Evolutionary conservation across 129 eudicot species (phyloP).

Genomic region (Lactuca saligna): DNA sequence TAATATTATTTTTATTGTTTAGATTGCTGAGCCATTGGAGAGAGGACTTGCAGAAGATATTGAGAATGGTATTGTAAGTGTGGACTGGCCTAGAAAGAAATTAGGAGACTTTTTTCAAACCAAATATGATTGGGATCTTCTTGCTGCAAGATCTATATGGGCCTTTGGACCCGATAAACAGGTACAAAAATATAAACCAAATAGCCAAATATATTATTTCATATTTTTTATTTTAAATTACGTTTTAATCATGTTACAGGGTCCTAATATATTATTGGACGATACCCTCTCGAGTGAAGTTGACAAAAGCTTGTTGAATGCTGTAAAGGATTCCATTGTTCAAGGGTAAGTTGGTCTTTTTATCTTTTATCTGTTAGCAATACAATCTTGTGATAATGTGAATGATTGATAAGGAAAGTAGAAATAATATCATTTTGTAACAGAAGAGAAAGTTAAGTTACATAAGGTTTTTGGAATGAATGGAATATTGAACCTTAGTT

Average conservation of each 20-base stretch:
- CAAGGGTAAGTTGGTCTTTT: constrained; percentile 65
- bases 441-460: too few species aligned
- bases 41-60: constrained; percentile 99
- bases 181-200: constrained; percentile 35
- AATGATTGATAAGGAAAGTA: neutral
- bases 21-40: constrained; percentile 99
- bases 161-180: constrained; percentile 99
- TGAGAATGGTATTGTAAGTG: constrained; percentile 89
- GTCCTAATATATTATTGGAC: constrained; percentile 89
- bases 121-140: constrained; percentile 98
- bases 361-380: neutral
- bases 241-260: constrained; percentile 43
- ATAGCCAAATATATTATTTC: neutral
- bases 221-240: constrained; percentile 16
- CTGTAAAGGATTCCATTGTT: constrained; percentile 98
- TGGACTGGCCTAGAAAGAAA: constrained; percentile 94
- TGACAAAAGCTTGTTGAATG: constrained; percentile 78
- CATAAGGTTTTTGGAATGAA: neutral
- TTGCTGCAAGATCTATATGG: constrained; percentile 98
- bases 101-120: constrained; percentile 90
- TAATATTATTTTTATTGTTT: constrained; percentile 14
- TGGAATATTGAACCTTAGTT: neutral
- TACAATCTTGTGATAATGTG: neutral
- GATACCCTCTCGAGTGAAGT: constrained; percentile 98
- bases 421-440: neutral